Evolutionary conservation across 1,139 yeast genomes (phyloP), one percentile per base, ranked within the genome.

Genomic region (Taphrina pruni): DNA sequence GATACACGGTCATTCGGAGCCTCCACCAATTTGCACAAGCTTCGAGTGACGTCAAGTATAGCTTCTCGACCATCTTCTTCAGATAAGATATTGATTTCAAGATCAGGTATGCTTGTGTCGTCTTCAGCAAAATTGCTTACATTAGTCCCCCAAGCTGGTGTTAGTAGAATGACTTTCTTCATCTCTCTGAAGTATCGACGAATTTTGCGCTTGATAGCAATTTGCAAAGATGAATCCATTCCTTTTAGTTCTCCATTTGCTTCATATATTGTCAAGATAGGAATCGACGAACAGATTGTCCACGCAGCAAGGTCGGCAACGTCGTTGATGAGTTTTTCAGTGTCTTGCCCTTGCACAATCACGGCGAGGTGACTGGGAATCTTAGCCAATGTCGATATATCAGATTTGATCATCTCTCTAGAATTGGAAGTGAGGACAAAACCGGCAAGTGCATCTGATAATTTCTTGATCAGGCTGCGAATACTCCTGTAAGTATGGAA

Each of bases 11-110:
- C 32, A 26, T 26, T 26, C 32, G 4, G 32, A 66, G 83, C 82
- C 26, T 82, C 80, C 11, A 93, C 89, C 73, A 91, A 81, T 70
- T 88, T 92, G 58, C 96, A 87, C 86, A 93, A 87, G 46, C 96
- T 90, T 75, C 86, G 88, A 32, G 99, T 89, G 71, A 95, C 82
- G 74, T 91, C 97, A 46, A 92, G 94, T 72, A 94, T 86, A 21
- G 97, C 88, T 69, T 92, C 89, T 73, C 96, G 87, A 6, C 99
- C 99, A 77, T 95, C 98, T 60, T 87, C 85, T 60, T 84, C 82
- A 32, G 95, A 87, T 52, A 93, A 80, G 69, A 95, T 80, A 54
- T 86, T 83, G 72, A 94, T 84, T 67, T 84, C 86, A 70, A 94
- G 83, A 70, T 87, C 88, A 17, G 67, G 55, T n/a, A 64, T 32